These are phyloP conservation scores for Spergularia azorica DNA, from an alignment of 179 eudicot species.

Conservation along the genomic window DNA sequence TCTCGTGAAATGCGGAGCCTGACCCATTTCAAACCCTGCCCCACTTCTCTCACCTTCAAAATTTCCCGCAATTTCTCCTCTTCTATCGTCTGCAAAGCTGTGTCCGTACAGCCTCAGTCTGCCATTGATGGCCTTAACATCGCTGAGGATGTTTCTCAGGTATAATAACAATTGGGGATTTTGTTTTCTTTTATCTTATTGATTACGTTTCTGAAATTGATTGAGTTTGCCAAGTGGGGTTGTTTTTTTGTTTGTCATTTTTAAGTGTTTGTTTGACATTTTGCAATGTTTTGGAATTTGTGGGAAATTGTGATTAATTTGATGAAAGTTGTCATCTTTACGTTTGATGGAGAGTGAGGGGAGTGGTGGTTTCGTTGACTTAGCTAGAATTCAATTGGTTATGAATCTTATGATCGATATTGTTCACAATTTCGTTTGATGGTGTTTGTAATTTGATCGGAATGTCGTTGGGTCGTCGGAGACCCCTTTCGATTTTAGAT, in stretches of 20 bases:
- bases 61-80: slow-evolving; percentile 26
- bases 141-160: slow-evolving; percentile 93
- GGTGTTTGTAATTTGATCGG: background rate
- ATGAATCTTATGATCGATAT: background rate
- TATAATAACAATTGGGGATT: background rate
- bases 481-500: background rate
- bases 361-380: background rate
- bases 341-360: background rate
- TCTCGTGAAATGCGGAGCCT: slow-evolving; percentile 27
- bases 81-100: slow-evolving; percentile 56
- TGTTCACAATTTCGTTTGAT: background rate
- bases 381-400: background rate
- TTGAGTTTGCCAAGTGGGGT: slow-evolving; percentile 1
- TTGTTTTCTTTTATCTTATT: background rate
- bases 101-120: slow-evolving; percentile 48
- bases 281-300: background rate
- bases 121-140: slow-evolving; percentile 73
- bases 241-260: background rate
- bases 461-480: background rate
- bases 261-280: background rate
- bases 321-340: background rate
- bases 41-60: slow-evolving; percentile 32
- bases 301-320: background rate
- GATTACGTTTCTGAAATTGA: background rate
- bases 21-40: slow-evolving; percentile 20